phyloP scores from a whole-genome alignment of 2,329 filamentous ascomycete genomes.

The Aspergillus amoenus region DNA sequence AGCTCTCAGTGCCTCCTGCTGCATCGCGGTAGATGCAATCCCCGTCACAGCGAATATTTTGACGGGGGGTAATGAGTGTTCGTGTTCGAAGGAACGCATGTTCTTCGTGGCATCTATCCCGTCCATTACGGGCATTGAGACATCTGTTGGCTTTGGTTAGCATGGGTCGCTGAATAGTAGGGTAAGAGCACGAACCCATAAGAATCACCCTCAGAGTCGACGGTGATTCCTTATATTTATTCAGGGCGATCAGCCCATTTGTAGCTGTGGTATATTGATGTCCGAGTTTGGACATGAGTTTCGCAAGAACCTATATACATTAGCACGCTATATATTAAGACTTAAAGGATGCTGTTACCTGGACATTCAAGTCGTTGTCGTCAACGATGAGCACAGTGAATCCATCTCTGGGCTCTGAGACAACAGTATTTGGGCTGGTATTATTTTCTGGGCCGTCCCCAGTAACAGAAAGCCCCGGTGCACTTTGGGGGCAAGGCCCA shows the following conservation, averaged over 20 bases:
- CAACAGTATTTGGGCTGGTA: too few relatives aligned
- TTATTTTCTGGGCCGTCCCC: too few relatives aligned
- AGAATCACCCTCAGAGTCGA: conserved; percentile 33
- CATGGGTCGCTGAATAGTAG: neutral
- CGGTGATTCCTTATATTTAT: conserved; percentile 28
- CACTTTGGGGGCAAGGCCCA: neutral
- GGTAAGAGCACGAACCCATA: conserved; percentile 23
- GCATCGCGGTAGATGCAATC: conserved; percentile 27
- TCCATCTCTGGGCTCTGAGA: too few relatives aligned
- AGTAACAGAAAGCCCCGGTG: neutral
- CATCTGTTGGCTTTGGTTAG: conserved; percentile 29
- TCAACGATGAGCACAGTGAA: conserved; percentile 36
- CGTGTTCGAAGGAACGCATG: conserved; percentile 37
- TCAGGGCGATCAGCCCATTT: conserved; percentile 38
- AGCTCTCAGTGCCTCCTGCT: conserved; percentile 24
- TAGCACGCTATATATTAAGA: neutral
- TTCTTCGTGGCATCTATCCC: conserved; percentile 41
- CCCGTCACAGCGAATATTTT: conserved; percentile 29
- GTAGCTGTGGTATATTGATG: conserved; percentile 35
- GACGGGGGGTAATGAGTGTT: conserved; percentile 18
- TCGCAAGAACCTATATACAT: conserved; percentile 29
- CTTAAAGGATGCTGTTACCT: conserved; percentile 10
- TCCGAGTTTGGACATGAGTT: conserved; percentile 36
- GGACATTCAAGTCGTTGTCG: conserved; percentile 42
- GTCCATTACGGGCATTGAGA: conserved; percentile 45